Conservation (phyloP, 768 basidiomycete genomes). For the Podaxis sp. region DNA sequence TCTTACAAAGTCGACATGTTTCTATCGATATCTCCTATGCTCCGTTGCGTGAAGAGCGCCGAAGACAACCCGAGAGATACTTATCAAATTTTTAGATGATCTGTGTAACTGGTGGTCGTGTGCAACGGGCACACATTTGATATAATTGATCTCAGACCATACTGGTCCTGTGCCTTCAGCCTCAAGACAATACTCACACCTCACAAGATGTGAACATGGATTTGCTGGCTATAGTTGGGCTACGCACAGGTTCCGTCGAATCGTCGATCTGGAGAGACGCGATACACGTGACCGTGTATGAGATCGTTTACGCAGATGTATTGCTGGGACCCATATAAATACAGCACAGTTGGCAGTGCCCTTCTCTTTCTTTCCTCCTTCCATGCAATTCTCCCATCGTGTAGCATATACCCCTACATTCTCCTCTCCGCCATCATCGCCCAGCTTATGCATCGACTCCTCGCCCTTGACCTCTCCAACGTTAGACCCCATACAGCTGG, state of each 20-base stretch:
- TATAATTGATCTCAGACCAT: not conserved
- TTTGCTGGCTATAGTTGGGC: not conserved
- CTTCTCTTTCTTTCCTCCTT: constrained; percentile 16
- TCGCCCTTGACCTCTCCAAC: constrained; percentile 55
- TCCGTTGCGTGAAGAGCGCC: too few relatives aligned
- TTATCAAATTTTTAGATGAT: not conserved
- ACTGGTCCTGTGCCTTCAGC: not conserved
- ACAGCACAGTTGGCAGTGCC: constrained; percentile 1
- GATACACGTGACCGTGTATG: constrained; percentile 20
- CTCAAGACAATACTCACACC: too few relatives aligned
- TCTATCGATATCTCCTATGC: too few relatives aligned
- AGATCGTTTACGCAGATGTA: constrained; percentile 1
- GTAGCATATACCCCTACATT: constrained; percentile 22
- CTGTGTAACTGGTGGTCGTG: not conserved
- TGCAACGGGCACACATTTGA: not conserved
- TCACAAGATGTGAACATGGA: too few relatives aligned
- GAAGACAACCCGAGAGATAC: not conserved
- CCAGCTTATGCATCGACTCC: constrained; percentile 32
- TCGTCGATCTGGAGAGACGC: not conserved
- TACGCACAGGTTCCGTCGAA: not conserved
- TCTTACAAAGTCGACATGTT: too few relatives aligned
- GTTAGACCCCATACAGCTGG: constrained; percentile 27
- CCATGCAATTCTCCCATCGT: constrained; percentile 21
- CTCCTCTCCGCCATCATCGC: constrained; percentile 36
- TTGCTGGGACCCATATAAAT: constrained; percentile 4